These are phyloP conservation scores for Alternaria dauci DNA, from an alignment of 2,329 filamentous ascomycete species.

Conservation along the genomic window DNA sequence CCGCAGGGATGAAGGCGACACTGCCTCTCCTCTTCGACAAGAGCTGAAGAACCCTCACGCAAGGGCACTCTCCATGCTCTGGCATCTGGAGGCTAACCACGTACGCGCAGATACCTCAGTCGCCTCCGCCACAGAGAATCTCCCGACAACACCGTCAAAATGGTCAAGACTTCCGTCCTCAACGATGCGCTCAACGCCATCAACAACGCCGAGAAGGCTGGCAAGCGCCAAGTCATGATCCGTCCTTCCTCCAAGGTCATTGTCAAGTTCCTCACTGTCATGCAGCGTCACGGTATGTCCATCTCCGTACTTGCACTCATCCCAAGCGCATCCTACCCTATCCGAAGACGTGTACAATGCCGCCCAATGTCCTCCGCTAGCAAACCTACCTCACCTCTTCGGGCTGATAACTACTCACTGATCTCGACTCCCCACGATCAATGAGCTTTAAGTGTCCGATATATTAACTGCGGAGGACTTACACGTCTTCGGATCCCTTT, in stretches of 20 bases:
- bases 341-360: not conserved
- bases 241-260: slow-evolving; percentile 99
- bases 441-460: slow-evolving; percentile 99
- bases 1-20: slow-evolving; percentile 52
- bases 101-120: slow-evolving; percentile 67
- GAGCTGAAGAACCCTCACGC: slow-evolving; percentile 74
- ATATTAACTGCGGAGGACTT: slow-evolving; percentile 92
- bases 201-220: slow-evolving; percentile 99
- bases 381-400: slow-evolving; percentile 60
- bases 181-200: slow-evolving; percentile 98
- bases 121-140: slow-evolving; percentile 78
- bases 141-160: slow-evolving; percentile 77
- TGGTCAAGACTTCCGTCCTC: slow-evolving; percentile 99
- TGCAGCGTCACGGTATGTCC: slow-evolving; percentile 98
- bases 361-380: not conserved
- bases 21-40: slow-evolving; percentile 59
- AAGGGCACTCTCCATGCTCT: slow-evolving; percentile 73
- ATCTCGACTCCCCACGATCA: slow-evolving; percentile 84
- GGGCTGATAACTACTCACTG: slow-evolving; percentile 99
- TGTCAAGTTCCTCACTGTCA: slow-evolving; percentile 99
- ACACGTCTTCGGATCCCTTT: slow-evolving; percentile 84
- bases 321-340: not conserved
- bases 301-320: slow-evolving; percentile 16
- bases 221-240: slow-evolving; percentile 99
- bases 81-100: slow-evolving; percentile 70